Conservation (phyloP, 163 green algal species). For the Trebouxiophyceae sp. region DNA sequence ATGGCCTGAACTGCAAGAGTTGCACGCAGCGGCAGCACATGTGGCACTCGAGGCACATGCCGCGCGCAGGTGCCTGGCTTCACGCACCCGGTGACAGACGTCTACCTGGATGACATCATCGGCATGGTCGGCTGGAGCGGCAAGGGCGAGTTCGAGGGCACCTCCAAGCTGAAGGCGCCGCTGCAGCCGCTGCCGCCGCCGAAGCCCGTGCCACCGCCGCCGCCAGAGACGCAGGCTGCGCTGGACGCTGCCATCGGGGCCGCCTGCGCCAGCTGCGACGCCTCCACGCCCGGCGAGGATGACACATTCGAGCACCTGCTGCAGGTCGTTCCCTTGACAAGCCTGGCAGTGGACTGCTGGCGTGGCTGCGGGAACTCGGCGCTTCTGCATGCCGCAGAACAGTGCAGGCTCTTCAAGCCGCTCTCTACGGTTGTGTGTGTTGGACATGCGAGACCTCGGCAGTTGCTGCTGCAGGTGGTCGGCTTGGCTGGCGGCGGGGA, state of each 20-base stretch:
- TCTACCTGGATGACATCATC: constrained; percentile 82
- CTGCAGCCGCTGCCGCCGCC: not conserved
- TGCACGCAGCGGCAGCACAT: no score
- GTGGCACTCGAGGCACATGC: no score
- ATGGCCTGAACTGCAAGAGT: no score
- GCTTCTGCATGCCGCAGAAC: no score
- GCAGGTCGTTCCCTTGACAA: constrained; percentile 11
- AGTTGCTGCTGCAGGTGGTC: no score
- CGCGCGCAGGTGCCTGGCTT: constrained; percentile 70
- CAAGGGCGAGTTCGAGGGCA: not conserved
- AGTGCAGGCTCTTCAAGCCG: no score
- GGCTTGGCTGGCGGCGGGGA: no score
- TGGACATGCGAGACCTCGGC: no score
- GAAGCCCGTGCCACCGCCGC: not conserved
- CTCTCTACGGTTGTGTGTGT: no score
- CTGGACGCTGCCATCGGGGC: constrained; percentile 46
- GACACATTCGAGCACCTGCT: constrained; percentile 43
- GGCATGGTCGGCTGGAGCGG: constrained; percentile 31
- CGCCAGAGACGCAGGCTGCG: not conserved
- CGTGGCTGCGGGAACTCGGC: no score
- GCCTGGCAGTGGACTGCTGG: no score
- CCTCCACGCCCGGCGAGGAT: constrained; percentile 6
- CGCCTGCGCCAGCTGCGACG: constrained; percentile 38
- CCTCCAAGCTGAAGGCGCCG: not conserved
- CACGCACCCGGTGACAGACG: constrained; percentile 78